These are phyloP conservation scores for Penicillium oxalicum DNA, from an alignment of 2,329 filamentous ascomycete genomes.

Conservation along the genomic window DNA sequence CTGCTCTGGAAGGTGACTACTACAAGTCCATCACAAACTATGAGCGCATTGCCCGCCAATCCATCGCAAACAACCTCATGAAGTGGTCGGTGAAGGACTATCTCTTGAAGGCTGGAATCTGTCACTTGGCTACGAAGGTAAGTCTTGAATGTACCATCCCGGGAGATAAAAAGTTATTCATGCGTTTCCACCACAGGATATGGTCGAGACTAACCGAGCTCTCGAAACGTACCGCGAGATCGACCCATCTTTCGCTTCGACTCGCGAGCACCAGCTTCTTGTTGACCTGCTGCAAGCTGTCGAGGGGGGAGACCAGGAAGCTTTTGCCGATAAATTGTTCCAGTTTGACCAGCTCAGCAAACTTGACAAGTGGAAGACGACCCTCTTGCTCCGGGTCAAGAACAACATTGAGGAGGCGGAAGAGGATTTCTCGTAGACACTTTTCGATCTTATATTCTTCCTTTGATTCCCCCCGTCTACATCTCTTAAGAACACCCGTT, in stretches of 20 bases:
- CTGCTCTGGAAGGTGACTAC: conserved; percentile 77
- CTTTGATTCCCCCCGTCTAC: conserved; percentile 20
- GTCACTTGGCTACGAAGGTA: conserved; percentile 65
- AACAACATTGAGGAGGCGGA: conserved; percentile 66
- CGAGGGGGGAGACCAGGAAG: conserved; percentile 71
- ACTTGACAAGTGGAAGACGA: conserved; percentile 96
- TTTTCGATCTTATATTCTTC: conserved; percentile 11
- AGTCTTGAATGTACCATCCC: background rate
- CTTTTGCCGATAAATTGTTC: conserved; percentile 79
- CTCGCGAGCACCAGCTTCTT: conserved; percentile 76
- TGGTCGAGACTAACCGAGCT: conserved; percentile 71
- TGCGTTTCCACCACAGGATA: conserved; percentile 45
- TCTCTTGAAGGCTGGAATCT: conserved; percentile 88
- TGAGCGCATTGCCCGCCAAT: conserved; percentile 72
- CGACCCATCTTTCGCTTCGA: conserved; percentile 68
- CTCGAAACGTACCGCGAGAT: conserved; percentile 75
- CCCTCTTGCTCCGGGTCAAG: conserved; percentile 75
- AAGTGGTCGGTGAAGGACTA: conserved; percentile 94
- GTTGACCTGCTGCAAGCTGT: conserved; percentile 69
- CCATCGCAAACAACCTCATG: conserved; percentile 86
- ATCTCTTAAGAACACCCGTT: conserved; percentile 10
- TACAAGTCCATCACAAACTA: conserved; percentile 74
- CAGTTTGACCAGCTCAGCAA: conserved; percentile 89
- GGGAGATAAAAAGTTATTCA: too few species aligned
- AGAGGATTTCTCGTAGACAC: conserved; percentile 60